A percentile compares a stretch with the other conserved stretches of the same genome.
Conservation (phyloP, 352 stramenopile species). For the Phytophthora aleatoria region DNA sequence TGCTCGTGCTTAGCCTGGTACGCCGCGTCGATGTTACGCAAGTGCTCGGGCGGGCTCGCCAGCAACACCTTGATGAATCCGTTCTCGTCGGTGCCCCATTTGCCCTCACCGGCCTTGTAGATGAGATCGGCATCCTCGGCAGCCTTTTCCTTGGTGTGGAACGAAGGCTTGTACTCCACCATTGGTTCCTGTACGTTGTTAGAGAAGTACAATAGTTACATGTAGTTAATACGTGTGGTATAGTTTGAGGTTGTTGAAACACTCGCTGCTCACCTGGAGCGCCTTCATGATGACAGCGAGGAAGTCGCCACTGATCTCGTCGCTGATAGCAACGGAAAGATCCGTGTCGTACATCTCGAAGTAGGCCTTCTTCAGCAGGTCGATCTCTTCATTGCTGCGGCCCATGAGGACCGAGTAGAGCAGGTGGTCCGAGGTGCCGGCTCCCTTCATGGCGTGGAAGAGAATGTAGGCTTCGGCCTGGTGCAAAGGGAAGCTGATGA, state of each 20-base stretch:
- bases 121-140: conserved; percentile 62
- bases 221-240: neutral
- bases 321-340: conserved; percentile 48
- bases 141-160: conserved; percentile 74
- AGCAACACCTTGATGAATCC: conserved; percentile 68
- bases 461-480: conserved; percentile 68
- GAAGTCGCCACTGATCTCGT: conserved; percentile 55
- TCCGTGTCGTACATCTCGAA: conserved; percentile 63
- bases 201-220: conserved; percentile 5
- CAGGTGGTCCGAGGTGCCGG: conserved; percentile 60
- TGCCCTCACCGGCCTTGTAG: conserved; percentile 80
- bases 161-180: conserved; percentile 46
- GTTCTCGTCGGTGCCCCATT: conserved; percentile 79
- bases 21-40: conserved; percentile 56
- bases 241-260: neutral
- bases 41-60: conserved; percentile 60
- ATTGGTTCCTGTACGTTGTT: conserved; percentile 26
- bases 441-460: conserved; percentile 62
- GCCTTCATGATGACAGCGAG: conserved; percentile 56
- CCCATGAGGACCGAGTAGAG: conserved; percentile 67
- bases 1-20: conserved; percentile 72
- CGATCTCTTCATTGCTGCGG: conserved; percentile 56
- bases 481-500: conserved; percentile 57
- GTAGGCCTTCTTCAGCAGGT: conserved; percentile 56
- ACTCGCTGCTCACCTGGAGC: conserved; percentile 36